Conservation (phyloP, 805 yeast genomes). For the Scheffersomyces ergatensis region DNA sequence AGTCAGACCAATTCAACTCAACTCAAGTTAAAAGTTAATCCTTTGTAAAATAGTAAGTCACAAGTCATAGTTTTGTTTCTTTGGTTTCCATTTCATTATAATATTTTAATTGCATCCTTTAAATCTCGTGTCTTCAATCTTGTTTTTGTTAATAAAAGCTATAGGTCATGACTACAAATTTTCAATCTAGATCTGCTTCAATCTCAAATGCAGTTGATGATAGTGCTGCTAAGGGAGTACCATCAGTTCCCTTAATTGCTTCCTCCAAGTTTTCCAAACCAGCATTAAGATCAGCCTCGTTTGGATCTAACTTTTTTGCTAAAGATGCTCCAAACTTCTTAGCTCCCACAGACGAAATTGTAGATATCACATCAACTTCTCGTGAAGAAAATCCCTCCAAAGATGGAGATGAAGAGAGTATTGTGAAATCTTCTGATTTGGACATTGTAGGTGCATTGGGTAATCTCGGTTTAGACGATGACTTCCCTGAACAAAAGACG, state of each 20-base stretch:
- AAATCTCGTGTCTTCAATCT: background rate
- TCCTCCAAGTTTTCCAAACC: slow-evolving; percentile 3
- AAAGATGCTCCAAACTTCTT: slow-evolving; percentile 23
- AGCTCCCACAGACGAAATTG: slow-evolving; percentile 2
- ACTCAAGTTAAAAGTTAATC: too few species aligned
- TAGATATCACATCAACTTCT: background rate
- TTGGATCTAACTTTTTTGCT: slow-evolving; percentile 24
- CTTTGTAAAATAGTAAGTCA: too few species aligned
- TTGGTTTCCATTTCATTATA: too few species aligned
- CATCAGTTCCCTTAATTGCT: too few species aligned
- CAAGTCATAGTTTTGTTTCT: too few species aligned
- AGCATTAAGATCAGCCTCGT: slow-evolving; percentile 15
- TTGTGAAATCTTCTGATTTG: slow-evolving; percentile 17
- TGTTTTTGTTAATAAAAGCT: background rate
- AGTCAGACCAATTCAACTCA: too few species aligned
- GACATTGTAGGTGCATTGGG: slow-evolving; percentile 50
- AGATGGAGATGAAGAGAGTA: background rate
- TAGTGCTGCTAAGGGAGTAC: background rate
- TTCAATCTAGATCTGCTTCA: slow-evolving; percentile 2
- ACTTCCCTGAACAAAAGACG: slow-evolving; percentile 19
- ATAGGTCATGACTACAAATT: background rate
- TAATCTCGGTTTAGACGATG: slow-evolving; percentile 45
- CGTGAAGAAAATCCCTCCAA: background rate
- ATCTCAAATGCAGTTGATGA: slow-evolving; percentile 5
- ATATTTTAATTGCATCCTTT: too few species aligned